Conservation (phyloP, 2,329 filamentous ascomycete genomes). For the Thielaviopsis punctulata region DNA sequence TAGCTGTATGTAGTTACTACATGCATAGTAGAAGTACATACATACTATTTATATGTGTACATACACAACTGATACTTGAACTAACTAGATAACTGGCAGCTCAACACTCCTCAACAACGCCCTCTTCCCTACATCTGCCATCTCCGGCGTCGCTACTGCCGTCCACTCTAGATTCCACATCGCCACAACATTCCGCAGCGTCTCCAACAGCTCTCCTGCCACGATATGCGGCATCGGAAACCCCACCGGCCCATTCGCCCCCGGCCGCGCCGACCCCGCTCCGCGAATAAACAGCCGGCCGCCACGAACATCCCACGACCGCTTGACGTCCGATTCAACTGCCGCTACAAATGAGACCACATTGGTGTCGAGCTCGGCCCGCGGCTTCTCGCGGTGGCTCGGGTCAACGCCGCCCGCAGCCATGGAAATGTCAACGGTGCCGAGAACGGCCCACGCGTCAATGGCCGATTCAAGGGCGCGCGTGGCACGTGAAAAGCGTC, state of each 20-base stretch:
- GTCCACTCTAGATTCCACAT: conserved; percentile 3
- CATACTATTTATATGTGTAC: no score
- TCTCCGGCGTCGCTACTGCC: neutral
- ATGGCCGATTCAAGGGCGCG: neutral
- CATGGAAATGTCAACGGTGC: neutral
- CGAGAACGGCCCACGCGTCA: neutral
- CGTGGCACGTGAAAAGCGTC: neutral
- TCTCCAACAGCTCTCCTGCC: neutral
- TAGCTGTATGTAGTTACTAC: no score
- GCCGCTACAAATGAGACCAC: conserved; percentile 20
- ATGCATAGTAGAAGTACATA: no score
- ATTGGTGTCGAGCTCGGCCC: conserved; percentile 19
- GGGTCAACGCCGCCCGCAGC: conserved; percentile 17
- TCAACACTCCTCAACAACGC: neutral
- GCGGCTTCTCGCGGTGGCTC: conserved; percentile 22
- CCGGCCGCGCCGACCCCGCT: conserved; percentile 5
- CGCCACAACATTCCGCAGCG: neutral
- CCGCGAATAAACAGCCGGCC: conserved; percentile 13
- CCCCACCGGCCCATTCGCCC: conserved; percentile 1
- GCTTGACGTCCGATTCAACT: conserved; percentile 17
- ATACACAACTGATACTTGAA: no score
- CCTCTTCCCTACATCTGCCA: neutral
- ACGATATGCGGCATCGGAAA: conserved; percentile 1
- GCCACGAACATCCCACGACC: conserved; percentile 13
- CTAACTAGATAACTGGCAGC: neutral